Conservation (phyloP, 2,329 filamentous ascomycete genomes). For the Aspergillus amoenus region DNA sequence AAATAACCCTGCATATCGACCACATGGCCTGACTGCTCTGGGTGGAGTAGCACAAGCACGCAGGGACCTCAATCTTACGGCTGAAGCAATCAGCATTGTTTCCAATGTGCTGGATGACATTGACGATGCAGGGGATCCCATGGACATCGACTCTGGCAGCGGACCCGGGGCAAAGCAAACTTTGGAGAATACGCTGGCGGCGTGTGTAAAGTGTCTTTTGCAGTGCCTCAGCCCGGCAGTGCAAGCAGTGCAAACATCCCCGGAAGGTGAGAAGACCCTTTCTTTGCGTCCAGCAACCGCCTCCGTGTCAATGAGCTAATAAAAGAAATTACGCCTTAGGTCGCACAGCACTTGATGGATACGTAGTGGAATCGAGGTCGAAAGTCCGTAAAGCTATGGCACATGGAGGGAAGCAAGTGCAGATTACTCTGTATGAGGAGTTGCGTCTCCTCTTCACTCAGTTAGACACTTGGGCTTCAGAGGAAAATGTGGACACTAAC, state of each 20-base stretch:
- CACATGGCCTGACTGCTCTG: conserved; percentile 69
- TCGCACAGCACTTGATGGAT: conserved; percentile 29
- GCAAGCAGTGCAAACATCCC: conserved; percentile 19
- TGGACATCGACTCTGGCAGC: conserved; percentile 64
- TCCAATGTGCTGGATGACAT: conserved; percentile 61
- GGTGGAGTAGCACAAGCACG: conserved; percentile 70
- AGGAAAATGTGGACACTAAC: conserved; percentile 14
- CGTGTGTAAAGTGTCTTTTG: conserved; percentile 39
- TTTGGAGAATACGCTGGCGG: conserved; percentile 38
- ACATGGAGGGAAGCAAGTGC: conserved; percentile 34
- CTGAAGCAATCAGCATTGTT: conserved; percentile 65
- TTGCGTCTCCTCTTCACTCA: conserved; percentile 33
- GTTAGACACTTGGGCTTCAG: conserved; percentile 27
- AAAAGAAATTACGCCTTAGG: conserved; percentile 7
- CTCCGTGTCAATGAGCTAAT: conserved; percentile 21
- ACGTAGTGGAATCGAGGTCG: conserved; percentile 30
- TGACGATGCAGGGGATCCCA: conserved; percentile 57
- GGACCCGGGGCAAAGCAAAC: conserved; percentile 39
- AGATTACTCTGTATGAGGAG: conserved; percentile 36
- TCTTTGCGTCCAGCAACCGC: not conserved
- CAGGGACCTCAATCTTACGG: conserved; percentile 68
- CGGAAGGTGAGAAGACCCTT: conserved; percentile 25
- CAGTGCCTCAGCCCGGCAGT: conserved; percentile 36
- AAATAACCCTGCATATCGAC: conserved; percentile 81
- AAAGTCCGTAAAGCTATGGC: conserved; percentile 31